Evolutionary conservation across 306 rosid species (phyloP), one percentile per base, ranked within the genome.

Genomic region (Corylus avellana): DNA sequence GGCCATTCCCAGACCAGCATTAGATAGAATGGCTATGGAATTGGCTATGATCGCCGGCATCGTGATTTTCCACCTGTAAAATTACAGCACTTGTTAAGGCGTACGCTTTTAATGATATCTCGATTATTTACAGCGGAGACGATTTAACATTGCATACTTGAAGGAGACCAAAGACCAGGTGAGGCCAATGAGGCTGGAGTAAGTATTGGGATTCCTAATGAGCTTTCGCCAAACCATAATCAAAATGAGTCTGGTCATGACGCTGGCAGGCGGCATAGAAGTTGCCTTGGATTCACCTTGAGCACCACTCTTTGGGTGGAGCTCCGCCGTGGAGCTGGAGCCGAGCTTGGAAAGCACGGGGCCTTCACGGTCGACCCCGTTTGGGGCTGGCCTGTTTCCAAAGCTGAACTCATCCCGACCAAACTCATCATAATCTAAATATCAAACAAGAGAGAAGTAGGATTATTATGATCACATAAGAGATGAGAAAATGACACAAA

Each of bases 1-100:
- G 20, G 97, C 98, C 98, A 93, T 93, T 69, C 98, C 98, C 17
- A 93, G 94, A 6, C 98, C 98, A 2, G 97, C 97, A 78, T 90
- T 86, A 4, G 98, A 93, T 39, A 91, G 79, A 84, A 93, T 93
- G 39, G 91, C 53, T 2, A 93, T 93, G 0, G 98, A 93, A 18
- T 69, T 49, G 4, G 94, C 98, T 61, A 91, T 81, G 20, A 93
- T 91, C 0, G 89, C 94, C 12, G 98, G 98, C 98, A 93, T 93
- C 6, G 18, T 83, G 77, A 93, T 59, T 47, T 91, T 84, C 97
- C 97, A 93, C 89, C 98, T 91, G 50, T 44, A 81, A 72, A 64
- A 76, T 3, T 57, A 70, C 62, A 37, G 46, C 12, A 54, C 57
- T 17, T 2, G 63, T 4, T 51, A 32, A 22, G 25, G 32, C 7